Percentiles rank a stretch among this genome's conserved stretches.
phyloP scores from a whole-genome alignment of 139 green algal species.

The Coccomyxa sp. region DNA sequence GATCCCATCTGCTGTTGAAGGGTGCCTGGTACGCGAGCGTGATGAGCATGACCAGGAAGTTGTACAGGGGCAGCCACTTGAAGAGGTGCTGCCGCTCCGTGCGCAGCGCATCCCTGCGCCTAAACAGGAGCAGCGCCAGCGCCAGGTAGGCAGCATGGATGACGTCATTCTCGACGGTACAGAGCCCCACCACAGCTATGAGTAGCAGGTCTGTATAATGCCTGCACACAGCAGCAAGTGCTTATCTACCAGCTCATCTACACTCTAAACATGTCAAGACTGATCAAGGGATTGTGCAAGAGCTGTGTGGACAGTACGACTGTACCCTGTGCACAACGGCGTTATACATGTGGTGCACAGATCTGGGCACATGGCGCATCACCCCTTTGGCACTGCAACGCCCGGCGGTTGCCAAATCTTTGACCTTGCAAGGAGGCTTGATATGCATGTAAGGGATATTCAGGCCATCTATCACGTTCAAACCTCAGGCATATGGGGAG shows the following conservation, averaged over 20 bases:
- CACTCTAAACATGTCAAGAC: too few species aligned
- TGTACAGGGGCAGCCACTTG: conserved; percentile 67
- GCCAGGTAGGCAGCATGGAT: conserved; percentile 78
- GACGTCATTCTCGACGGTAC: conserved; percentile 68
- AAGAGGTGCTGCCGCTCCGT: conserved; percentile 39
- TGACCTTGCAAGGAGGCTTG: too few species aligned
- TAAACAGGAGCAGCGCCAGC: conserved; percentile 68
- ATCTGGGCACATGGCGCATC: too few species aligned
- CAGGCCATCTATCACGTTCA: too few species aligned
- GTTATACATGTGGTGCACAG: too few species aligned
- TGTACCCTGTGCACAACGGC: too few species aligned
- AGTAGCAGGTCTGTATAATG: conserved; percentile 47
- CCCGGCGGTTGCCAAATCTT: too few species aligned
- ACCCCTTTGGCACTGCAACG: too few species aligned
- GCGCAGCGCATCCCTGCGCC: conserved; percentile 41
- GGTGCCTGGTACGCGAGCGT: conserved; percentile 59
- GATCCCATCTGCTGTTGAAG: conserved; percentile 15
- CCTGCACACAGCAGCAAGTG: conserved; percentile 26
- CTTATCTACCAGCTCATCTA: too few species aligned
- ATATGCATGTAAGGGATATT: too few species aligned
- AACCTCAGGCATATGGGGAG: too few species aligned
- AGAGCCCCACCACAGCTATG: conserved; percentile 48
- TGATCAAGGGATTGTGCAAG: not conserved
- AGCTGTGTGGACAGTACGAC: not conserved
- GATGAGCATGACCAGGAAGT: conserved; percentile 61